A percentile compares a stretch with the other conserved stretches of the same genome.
Conservation (phyloP, 345 rosid genomes). For the Leavenworthia alabamica region DNA sequence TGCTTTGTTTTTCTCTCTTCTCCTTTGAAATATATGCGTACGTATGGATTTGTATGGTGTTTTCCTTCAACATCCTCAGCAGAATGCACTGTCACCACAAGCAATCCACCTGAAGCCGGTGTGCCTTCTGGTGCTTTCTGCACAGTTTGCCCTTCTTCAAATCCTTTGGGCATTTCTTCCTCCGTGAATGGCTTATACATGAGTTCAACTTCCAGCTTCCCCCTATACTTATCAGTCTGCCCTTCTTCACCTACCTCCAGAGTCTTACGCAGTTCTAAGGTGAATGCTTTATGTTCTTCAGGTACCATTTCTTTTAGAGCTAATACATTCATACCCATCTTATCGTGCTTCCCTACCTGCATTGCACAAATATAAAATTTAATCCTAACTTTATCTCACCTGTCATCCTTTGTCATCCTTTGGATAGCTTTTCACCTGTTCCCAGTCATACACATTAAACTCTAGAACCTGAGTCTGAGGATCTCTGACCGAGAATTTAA, state of each 20-base stretch:
- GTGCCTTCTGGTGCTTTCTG: conserved; percentile 82
- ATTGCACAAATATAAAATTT: not conserved
- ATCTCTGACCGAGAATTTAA: conserved; percentile 64
- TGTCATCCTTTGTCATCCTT: no score
- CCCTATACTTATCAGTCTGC: conserved; percentile 62
- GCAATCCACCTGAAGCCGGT: conserved; percentile 80
- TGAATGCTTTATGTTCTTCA: conserved; percentile 56
- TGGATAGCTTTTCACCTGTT: conserved; percentile 71
- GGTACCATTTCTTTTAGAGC: conserved; percentile 75
- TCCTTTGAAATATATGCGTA: conserved; percentile 60
- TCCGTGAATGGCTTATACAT: conserved; percentile 75
- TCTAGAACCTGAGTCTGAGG: conserved; percentile 67
- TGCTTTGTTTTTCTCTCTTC: conserved; percentile 79
- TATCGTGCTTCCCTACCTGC: conserved; percentile 85
- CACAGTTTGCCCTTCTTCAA: conserved; percentile 43
- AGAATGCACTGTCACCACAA: conserved; percentile 75
- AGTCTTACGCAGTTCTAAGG: conserved; percentile 63
- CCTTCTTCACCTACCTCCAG: conserved; percentile 39
- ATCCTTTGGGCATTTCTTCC: conserved; percentile 49
- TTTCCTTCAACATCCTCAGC: conserved; percentile 92
- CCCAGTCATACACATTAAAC: conserved; percentile 86
- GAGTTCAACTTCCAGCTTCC: conserved; percentile 70
- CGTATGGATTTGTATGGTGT: conserved; percentile 84
- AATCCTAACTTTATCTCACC: not conserved
- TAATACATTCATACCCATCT: conserved; percentile 79